A percentile compares a stretch with the other conserved stretches of the same genome.
Evolutionary conservation across 768 basidiomycete genomes (phyloP).

Genomic region (Tubosaeta brunneosetosa): DNA sequence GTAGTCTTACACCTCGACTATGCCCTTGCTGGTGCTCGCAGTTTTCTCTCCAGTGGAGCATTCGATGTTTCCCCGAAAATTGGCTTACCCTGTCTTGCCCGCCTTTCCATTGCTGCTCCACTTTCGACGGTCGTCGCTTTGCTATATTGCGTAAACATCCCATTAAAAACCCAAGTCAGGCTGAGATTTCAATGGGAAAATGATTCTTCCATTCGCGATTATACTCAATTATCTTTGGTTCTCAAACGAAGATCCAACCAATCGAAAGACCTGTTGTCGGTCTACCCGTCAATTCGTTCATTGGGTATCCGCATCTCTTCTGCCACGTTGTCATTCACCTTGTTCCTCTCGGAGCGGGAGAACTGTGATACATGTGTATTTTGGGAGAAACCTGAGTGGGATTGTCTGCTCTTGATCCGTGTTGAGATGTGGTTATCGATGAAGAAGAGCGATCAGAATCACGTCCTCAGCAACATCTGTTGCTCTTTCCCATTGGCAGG

Average conservation of each 20-base stretch:
- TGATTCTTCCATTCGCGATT: neutral
- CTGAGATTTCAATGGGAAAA: neutral
- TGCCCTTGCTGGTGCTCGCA: slow-evolving; percentile 17
- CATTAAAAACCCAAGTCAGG: neutral
- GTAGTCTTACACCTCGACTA: slow-evolving; percentile 30
- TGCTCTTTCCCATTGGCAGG: neutral
- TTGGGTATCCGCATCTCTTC: neutral
- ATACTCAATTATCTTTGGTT: neutral
- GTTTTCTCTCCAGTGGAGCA: neutral
- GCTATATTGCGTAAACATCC: slow-evolving; percentile 5
- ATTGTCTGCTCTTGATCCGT: slow-evolving; percentile 1
- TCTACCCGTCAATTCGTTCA: neutral
- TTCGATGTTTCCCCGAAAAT: neutral
- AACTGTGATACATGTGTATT: too few species aligned
- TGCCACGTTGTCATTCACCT: too few species aligned
- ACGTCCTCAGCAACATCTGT: neutral
- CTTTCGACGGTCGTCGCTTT: slow-evolving; percentile 5
- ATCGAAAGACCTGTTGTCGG: neutral
- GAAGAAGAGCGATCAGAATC: neutral
- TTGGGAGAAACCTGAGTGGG: neutral
- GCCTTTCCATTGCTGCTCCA: slow-evolving; percentile 2
- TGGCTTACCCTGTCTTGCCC: neutral
- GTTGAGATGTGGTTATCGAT: too few species aligned
- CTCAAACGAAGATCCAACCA: neutral
- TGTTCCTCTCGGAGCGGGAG: too few species aligned